These are phyloP conservation scores for Sugiyamaella qingdaonensis DNA, from an alignment of 805 yeast genomes.

Conservation along the genomic window DNA sequence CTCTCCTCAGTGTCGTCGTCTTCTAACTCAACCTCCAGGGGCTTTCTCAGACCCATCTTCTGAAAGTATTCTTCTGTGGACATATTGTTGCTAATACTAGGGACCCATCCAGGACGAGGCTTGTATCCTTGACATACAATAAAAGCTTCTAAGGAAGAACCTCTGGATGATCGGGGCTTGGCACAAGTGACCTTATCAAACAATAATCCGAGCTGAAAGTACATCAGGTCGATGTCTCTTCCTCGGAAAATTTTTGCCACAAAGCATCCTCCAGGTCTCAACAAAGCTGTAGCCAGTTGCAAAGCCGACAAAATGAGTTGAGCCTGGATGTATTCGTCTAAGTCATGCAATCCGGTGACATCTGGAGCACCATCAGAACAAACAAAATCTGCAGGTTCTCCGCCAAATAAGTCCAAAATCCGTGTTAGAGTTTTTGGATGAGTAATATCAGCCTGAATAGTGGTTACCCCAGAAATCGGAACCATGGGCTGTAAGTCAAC, in stretches of 20 bases:
- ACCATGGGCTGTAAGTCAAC: conserved; percentile 98
- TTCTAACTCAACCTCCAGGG: conserved; percentile 3
- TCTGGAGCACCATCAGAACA: conserved; percentile 99
- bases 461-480: conserved; percentile 86
- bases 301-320: conserved; percentile 88
- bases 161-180: conserved; percentile 92
- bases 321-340: conserved; percentile 96
- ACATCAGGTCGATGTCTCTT: conserved; percentile 87
- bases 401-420: conserved; percentile 79
- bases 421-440: conserved; percentile 82
- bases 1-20: conserved; percentile 41
- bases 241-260: conserved; percentile 97
- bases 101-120: conserved; percentile 83
- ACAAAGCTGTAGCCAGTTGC: conserved; percentile 82
- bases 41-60: conserved; percentile 33
- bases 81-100: conserved; percentile 32
- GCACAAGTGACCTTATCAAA: conserved; percentile 91
- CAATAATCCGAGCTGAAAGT: conserved; percentile 83
- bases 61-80: conserved; percentile 84
- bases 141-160: conserved; percentile 90
- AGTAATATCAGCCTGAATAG: conserved; percentile 94
- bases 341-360: conserved; percentile 94
- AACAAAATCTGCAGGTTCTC: conserved; percentile 90
- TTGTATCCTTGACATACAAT: conserved; percentile 85
- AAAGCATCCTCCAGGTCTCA: conserved; percentile 86